These are phyloP conservation scores for Uncinocarpus reesii DNA, from an alignment of 2,329 filamentous ascomycete species.

Conservation along the genomic window DNA sequence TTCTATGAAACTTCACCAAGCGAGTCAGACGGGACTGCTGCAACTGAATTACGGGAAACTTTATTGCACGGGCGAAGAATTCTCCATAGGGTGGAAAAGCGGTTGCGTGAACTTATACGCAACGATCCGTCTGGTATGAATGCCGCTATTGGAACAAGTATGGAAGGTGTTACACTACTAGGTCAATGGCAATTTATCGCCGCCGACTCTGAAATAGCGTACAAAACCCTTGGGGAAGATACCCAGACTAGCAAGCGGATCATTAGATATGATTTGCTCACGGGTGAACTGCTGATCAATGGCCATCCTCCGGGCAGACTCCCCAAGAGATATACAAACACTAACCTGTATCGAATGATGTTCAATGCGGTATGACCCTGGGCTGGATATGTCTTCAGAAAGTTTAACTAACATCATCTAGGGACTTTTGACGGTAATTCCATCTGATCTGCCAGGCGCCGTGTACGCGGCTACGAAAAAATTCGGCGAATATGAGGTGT, in stretches of 20 bases:
- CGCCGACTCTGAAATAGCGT: slow-evolving; percentile 17
- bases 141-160: slow-evolving; percentile 20
- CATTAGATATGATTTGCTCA: slow-evolving; percentile 25
- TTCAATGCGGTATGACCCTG: slow-evolving; percentile 21
- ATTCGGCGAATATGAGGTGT: slow-evolving; percentile 22
- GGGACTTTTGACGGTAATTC: slow-evolving; percentile 26
- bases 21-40: slow-evolving; percentile 4
- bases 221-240: slow-evolving; percentile 13
- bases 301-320: slow-evolving; percentile 24
- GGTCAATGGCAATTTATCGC: slow-evolving; percentile 21
- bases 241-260: slow-evolving; percentile 11
- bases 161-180: slow-evolving; percentile 22
- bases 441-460: slow-evolving; percentile 29
- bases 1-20: slow-evolving; percentile 21
- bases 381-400: slow-evolving; percentile 9
- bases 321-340: slow-evolving; percentile 20
- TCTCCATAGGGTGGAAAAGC: slow-evolving; percentile 16
- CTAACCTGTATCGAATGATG: slow-evolving; percentile 17
- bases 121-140: slow-evolving; percentile 19
- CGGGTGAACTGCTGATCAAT: slow-evolving; percentile 26
- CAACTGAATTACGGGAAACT: slow-evolving; percentile 14
- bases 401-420: slow-evolving; percentile 9
- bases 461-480: slow-evolving; percentile 25
- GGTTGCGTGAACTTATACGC: slow-evolving; percentile 15
- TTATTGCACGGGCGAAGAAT: slow-evolving; percentile 17